These are phyloP conservation scores for Xenosphaeropsis pyriputrescens DNA, from an alignment of 2,329 filamentous ascomycete genomes.

Conservation along the genomic window DNA sequence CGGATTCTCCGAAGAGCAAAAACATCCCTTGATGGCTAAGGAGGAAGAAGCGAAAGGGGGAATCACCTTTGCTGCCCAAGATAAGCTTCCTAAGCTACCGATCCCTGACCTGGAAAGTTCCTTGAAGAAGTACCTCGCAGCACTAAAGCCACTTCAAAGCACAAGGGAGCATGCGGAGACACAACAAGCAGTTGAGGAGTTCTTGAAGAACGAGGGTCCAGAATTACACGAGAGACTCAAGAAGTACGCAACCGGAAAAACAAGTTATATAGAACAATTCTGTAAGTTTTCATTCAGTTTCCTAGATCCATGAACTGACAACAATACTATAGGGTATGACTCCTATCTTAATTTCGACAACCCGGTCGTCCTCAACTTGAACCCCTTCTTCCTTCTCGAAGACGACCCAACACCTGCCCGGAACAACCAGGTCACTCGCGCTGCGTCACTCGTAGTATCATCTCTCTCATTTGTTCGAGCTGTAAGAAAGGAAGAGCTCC, in stretches of 20 bases:
- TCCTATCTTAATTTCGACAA: conserved; percentile 98
- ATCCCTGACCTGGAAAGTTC: conserved; percentile 78
- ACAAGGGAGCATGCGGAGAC: conserved; percentile 74
- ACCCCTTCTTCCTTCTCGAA: conserved; percentile 93
- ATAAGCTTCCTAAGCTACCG: conserved; percentile 78
- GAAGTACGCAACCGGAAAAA: conserved; percentile 77
- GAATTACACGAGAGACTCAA: conserved; percentile 79
- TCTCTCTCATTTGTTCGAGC: conserved; percentile 85
- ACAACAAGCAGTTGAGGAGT: conserved; percentile 65
- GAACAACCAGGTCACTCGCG: conserved; percentile 91
- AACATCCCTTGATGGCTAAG: conserved; percentile 28
- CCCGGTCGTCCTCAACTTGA: conserved; percentile 90
- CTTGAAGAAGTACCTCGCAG: conserved; percentile 64
- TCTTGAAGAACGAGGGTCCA: conserved; percentile 67
- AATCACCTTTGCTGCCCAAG: conserved; percentile 80
- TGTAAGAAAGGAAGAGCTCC: conserved; percentile 81
- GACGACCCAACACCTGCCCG: conserved; percentile 93
- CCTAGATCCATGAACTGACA: conserved; percentile 2
- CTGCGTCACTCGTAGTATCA: conserved; percentile 82
- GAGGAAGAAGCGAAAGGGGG: conserved; percentile 39
- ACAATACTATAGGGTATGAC: conserved; percentile 63
- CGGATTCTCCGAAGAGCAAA: conserved; percentile 28
- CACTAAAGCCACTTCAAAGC: conserved; percentile 68
- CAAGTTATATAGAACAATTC: conserved; percentile 97
- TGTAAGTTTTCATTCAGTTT: conserved; percentile 43